Base-by-base conservation (phyloP, 2,329 filamentous ascomycete genomes). In the Teratosphaeria pseudoeucalypti region DNA sequence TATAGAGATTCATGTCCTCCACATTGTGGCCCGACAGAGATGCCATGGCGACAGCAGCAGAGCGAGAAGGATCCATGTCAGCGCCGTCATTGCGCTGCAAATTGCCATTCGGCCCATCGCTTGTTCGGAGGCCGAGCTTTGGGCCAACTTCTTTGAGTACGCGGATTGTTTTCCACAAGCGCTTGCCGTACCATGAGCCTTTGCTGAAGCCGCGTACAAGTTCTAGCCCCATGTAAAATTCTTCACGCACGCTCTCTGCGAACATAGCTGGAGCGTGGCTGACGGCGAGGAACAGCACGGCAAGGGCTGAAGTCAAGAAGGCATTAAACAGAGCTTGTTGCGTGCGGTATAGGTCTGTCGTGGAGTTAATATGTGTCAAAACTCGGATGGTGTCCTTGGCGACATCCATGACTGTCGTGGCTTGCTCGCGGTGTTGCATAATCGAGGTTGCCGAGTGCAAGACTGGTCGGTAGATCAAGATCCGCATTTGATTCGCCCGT, bases 401-500 rank as follows among this genome's bases (percentile, higher is more conserved):
- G 1, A 92, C 79, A 61, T 88, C 85, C 34, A 91, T 86, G 0
- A 84, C 87, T 0, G 82, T 88, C 67, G 89, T 85, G 2, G 91
- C 91, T 63, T 89, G 85, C 4, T 78, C 75, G 56, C 86, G 81
- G 69, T 95, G 87, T 60, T 87, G 83, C 75, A 88, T 84, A 67
- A 96, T 96, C 67, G 86, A 92, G 12, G 85, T 88, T 3, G 89
- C 85, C 19, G 88, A 92, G 72, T 96, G 90, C 9, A 97, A 77
- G 2, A 96, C 86, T 0, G 91, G 91, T 0, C 90, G 89, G 72
- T 95, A 92, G 32, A 96, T 88, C 71, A 90, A 85, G 60, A 92
- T 94, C 5, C 92, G 87, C 75, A 95, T 89, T 76, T 95, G 91
- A 67, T 96, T 96, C 52, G 90, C 84, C 47, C 92, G 85, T 16